Percentiles rank a stretch among this genome's conserved stretches.
These are phyloP conservation scores for Hura crepitans DNA, from an alignment of 441 rosid genomes.

Conservation along the genomic window DNA sequence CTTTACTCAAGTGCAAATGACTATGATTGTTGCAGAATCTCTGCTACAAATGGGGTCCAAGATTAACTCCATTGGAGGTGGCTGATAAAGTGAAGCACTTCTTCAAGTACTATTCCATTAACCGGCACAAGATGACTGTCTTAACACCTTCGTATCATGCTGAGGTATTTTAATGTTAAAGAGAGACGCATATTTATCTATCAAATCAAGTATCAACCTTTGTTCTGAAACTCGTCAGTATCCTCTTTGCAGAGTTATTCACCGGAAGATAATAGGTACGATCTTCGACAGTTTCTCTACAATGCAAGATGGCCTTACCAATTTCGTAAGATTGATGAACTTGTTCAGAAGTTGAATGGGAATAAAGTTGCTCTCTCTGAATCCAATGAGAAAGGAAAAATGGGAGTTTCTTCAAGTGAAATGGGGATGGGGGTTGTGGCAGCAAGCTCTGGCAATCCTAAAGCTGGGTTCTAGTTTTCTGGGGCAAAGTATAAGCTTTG, in stretches of 20 bases:
- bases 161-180: constrained; percentile 46
- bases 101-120: constrained; percentile 92
- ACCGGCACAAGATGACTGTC: constrained; percentile 93
- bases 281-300: constrained; percentile 88
- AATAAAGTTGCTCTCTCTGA: constrained; percentile 44
- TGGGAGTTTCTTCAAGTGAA: constrained; percentile 13
- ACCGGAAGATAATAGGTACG: constrained; percentile 89
- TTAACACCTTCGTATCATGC: constrained; percentile 94
- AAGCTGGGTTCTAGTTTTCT: constrained; percentile 50
- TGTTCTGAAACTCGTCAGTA: not conserved
- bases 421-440: constrained; percentile 32
- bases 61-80: constrained; percentile 40
- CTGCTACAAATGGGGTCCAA: constrained; percentile 90
- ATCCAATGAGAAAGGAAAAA: constrained; percentile 20
- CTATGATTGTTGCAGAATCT: constrained; percentile 55
- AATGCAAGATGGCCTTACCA: constrained; percentile 85
- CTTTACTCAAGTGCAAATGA: not conserved
- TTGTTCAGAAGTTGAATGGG: constrained; percentile 58
- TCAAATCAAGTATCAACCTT: no score
- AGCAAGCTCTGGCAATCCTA: constrained; percentile 72
- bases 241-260: constrained; percentile 69
- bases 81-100: constrained; percentile 87
- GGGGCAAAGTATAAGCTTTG: not conserved
- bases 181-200: not conserved
- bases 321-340: constrained; percentile 77